A percentile compares a stretch with the other conserved stretches of the same genome.
Evolutionary conservation across 306 rosid species (phyloP).

Genomic region (Leucaena leucocephala): DNA sequence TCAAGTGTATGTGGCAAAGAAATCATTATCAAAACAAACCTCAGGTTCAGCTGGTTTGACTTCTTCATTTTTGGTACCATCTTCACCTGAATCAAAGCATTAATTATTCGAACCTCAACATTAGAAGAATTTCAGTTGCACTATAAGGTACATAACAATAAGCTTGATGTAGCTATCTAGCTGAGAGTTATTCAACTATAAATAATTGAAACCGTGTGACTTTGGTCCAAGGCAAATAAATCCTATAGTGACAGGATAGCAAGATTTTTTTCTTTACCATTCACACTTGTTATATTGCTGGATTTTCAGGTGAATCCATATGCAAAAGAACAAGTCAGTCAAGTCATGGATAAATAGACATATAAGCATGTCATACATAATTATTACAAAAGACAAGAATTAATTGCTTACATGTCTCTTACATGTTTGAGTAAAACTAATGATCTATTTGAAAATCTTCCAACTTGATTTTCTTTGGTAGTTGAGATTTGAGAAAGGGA

Average conservation of each 20-base stretch:
- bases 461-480: slow-evolving; percentile 29
- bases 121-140: slow-evolving; percentile 14
- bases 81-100: slow-evolving; percentile 71
- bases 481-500: not conserved
- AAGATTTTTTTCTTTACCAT: not conserved
- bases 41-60: slow-evolving; percentile 71
- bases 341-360: too few relatives aligned
- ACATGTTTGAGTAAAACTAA: not conserved
- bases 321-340: not conserved
- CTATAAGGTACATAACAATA: not conserved
- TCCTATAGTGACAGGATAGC: not conserved
- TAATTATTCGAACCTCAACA: not conserved
- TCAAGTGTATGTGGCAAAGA: slow-evolving; percentile 18
- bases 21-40: slow-evolving; percentile 38
- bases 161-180: slow-evolving; percentile 30
- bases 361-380: not conserved
- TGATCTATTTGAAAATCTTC: not conserved
- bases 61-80: slow-evolving; percentile 70
- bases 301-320: not conserved
- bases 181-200: slow-evolving; percentile 8
- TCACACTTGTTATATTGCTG: not conserved
- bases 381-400: not conserved
- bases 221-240: slow-evolving; percentile 3
- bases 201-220: slow-evolving; percentile 17
- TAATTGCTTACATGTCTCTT: not conserved